Evolutionary conservation across 352 stramenopile species (phyloP).

Genomic region (Phytophthora tubulina): DNA sequence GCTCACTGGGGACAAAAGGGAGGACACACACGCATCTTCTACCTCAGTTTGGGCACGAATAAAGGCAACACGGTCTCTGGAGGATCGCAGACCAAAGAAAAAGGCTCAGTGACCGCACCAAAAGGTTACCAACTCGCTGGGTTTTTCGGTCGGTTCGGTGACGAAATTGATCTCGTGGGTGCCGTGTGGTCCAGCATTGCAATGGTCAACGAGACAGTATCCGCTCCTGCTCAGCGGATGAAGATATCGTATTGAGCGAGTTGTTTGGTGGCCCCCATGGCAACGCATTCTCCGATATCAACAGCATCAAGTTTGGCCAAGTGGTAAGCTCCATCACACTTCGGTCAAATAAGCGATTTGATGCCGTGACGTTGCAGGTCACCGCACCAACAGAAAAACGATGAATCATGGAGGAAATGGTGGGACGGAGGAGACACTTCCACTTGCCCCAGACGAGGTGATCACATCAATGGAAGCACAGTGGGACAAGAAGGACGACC

Average conservation of each 20-base stretch:
- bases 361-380: constrained; percentile 49
- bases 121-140: constrained; percentile 32
- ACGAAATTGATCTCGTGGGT: constrained; percentile 28
- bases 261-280: constrained; percentile 31
- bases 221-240: constrained; percentile 12
- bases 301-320: constrained; percentile 30
- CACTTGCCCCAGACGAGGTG: background rate
- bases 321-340: constrained; percentile 22
- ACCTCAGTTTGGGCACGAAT: constrained; percentile 24
- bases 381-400: constrained; percentile 22
- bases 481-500: background rate
- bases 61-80: constrained; percentile 19
- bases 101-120: constrained; percentile 17
- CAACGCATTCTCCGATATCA: constrained; percentile 38
- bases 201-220: constrained; percentile 23
- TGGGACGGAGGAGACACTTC: background rate
- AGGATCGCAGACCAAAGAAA: constrained; percentile 23
- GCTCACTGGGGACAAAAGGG: constrained; percentile 17
- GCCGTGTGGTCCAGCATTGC: constrained; percentile 40
- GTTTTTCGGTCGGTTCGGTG: constrained; percentile 28
- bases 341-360: constrained; percentile 40
- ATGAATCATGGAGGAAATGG: background rate
- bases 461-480: background rate
- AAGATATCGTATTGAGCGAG: constrained; percentile 29
- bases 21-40: constrained; percentile 26